Conservation (phyloP, 2,329 filamentous ascomycete species). For the Lithohypha guttulata region DNA sequence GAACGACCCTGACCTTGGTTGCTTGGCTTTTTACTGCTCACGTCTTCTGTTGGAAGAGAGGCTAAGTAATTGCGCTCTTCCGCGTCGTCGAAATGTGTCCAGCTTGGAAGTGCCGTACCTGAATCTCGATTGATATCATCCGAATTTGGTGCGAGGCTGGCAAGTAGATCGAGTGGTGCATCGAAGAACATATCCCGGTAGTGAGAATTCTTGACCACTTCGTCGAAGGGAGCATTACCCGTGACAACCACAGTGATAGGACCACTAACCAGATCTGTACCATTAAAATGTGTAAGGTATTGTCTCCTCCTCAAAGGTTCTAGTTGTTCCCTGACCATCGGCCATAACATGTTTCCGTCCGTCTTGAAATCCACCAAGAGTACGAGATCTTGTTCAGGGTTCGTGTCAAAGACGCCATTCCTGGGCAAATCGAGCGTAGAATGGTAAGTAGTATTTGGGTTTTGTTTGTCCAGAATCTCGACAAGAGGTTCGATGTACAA, state of each 20-base stretch:
- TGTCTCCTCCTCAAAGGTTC: constrained; percentile 36
- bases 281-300: constrained; percentile 43
- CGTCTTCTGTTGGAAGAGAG: neutral
- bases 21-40: constrained; percentile 4
- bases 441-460: constrained; percentile 31
- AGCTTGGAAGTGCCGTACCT: neutral
- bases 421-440: constrained; percentile 11
- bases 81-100: neutral
- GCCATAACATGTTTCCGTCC: constrained; percentile 28
- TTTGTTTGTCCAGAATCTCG: constrained; percentile 39
- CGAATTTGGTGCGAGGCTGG: constrained; percentile 8
- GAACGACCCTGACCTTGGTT: constrained; percentile 36
- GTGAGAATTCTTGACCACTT: constrained; percentile 31
- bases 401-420: constrained; percentile 41
- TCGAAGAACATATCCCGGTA: constrained; percentile 48
- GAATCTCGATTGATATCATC: neutral
- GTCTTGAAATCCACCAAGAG: constrained; percentile 44
- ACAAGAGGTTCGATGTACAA: constrained; percentile 45
- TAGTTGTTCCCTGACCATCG: constrained; percentile 30
- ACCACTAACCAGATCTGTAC: constrained; percentile 26
- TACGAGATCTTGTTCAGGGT: constrained; percentile 38
- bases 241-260: constrained; percentile 45
- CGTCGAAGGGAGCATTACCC: constrained; percentile 41
- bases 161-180: constrained; percentile 35
- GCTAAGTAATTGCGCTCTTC: constrained; percentile 5